These are phyloP conservation scores for Candida frijolesensis DNA, from an alignment of 1,139 yeast genomes.

Conservation along the genomic window DNA sequence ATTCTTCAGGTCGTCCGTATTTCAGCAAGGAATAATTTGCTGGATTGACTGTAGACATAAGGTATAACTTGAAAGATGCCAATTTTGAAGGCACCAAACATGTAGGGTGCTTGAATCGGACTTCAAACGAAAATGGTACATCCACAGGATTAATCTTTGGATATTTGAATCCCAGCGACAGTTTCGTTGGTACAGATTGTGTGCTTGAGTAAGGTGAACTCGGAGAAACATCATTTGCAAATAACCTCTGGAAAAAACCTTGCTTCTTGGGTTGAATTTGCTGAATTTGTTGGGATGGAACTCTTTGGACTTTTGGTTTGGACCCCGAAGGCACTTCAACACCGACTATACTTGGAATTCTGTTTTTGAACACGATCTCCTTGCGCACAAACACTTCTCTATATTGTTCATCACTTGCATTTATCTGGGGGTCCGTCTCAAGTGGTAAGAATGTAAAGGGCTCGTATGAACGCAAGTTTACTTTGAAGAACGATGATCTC, in stretches of 20 bases:
- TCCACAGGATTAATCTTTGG: slow-evolving; percentile 38
- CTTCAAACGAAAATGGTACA: slow-evolving; percentile 49
- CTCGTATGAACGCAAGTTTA: slow-evolving; percentile 49
- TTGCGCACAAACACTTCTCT: slow-evolving; percentile 45
- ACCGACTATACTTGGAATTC: slow-evolving; percentile 50
- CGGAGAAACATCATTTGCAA: slow-evolving; percentile 12
- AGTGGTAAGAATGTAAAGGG: slow-evolving; percentile 59
- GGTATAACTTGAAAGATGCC: slow-evolving; percentile 41
- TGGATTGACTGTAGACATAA: slow-evolving; percentile 40
- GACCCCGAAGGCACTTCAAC: slow-evolving; percentile 18
- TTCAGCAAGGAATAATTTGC: slow-evolving; percentile 36
- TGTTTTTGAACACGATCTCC: slow-evolving; percentile 37
- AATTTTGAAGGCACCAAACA: slow-evolving; percentile 43
- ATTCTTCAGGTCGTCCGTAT: slow-evolving; percentile 40
- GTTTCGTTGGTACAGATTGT: slow-evolving; percentile 13
- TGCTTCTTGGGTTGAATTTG: slow-evolving; percentile 19
- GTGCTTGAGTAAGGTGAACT: background rate
- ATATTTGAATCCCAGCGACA: slow-evolving; percentile 6
- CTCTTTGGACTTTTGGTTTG: slow-evolving; percentile 10
- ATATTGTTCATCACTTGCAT: slow-evolving; percentile 22
- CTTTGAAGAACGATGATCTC: slow-evolving; percentile 52
- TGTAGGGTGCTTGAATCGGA: slow-evolving; percentile 49
- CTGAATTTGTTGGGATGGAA: slow-evolving; percentile 18
- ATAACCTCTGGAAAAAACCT: slow-evolving; percentile 26
- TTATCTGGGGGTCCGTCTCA: slow-evolving; percentile 36